Conservation (phyloP, 2,329 filamentous ascomycete genomes). For the Clonostachys byssicola region DNA sequence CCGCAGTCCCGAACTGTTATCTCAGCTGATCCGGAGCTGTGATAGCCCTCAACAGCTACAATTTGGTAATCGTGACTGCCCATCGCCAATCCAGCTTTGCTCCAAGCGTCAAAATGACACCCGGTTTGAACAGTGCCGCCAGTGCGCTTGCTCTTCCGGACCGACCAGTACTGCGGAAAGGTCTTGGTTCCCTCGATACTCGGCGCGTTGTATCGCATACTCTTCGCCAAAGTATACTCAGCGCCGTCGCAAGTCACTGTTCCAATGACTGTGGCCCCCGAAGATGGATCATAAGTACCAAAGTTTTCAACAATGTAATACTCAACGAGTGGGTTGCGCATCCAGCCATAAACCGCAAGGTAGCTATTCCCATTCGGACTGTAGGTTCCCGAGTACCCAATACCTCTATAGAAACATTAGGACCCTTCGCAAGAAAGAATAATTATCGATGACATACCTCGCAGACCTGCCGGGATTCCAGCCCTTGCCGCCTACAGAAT, state of each 20-base stretch:
- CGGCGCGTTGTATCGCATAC: constrained; percentile 33
- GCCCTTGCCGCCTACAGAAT: constrained; percentile 55
- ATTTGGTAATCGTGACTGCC: constrained; percentile 50
- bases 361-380: constrained; percentile 18
- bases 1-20: constrained; percentile 32
- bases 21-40: constrained; percentile 38
- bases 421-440: background rate
- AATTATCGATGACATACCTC: constrained; percentile 26
- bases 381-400: constrained; percentile 30
- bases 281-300: constrained; percentile 28
- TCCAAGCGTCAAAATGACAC: constrained; percentile 51
- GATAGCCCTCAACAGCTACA: constrained; percentile 49
- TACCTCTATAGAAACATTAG: constrained; percentile 15
- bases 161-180: constrained; percentile 50
- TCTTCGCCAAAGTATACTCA: constrained; percentile 29
- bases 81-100: constrained; percentile 37
- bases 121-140: constrained; percentile 42
- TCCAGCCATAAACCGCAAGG: constrained; percentile 28
- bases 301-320: constrained; percentile 30
- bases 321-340: constrained; percentile 21
- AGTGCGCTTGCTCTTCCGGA: constrained; percentile 42
- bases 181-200: constrained; percentile 42
- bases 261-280: constrained; percentile 22
- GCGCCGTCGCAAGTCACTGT: constrained; percentile 26
- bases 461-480: constrained; percentile 44